Evolutionary conservation across 1,139 yeast genomes (phyloP).

Genomic region (Yamadazyma siamensis): DNA sequence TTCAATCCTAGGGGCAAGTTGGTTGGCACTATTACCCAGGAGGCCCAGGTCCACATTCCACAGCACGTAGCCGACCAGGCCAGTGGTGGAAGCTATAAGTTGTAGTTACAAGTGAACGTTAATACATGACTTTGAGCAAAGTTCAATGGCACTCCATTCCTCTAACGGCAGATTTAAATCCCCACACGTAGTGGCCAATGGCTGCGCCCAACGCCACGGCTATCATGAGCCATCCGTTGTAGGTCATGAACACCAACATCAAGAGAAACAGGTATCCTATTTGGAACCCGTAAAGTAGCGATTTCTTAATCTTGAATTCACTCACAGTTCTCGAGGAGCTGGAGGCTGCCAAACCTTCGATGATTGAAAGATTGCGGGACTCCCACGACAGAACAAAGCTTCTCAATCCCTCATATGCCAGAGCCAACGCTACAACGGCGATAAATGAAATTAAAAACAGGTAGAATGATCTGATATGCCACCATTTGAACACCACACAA

Average conservation of each 20-base stretch:
- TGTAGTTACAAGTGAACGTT: too few species aligned
- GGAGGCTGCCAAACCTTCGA: conserved; percentile 15
- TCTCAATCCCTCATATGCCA: conserved; percentile 61
- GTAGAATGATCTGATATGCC: conserved; percentile 61
- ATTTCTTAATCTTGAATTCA: conserved; percentile 26
- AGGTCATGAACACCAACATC: conserved; percentile 82
- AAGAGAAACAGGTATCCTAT: conserved; percentile 75
- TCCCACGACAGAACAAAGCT: conserved; percentile 33
- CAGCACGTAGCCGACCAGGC: conserved; percentile 23
- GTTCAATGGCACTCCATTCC: conserved; percentile 49
- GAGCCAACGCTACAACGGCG: conserved; percentile 47
- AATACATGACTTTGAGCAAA: too few species aligned
- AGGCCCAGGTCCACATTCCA: conserved; percentile 30
- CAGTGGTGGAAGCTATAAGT: conserved; percentile 10
- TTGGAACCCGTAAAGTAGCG: conserved; percentile 61
- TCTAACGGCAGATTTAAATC: conserved; percentile 22
- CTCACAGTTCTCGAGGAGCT: conserved; percentile 14
- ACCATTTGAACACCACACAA: conserved; percentile 72
- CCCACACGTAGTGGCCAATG: conserved; percentile 65
- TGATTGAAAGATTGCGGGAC: conserved; percentile 11
- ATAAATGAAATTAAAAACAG: conserved; percentile 53
- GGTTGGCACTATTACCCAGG: conserved; percentile 29
- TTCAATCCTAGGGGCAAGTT: conserved; percentile 29
- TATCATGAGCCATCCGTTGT: conserved; percentile 79
- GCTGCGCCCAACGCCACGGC: conserved; percentile 70